Evolutionary conservation across 768 basidiomycete species (phyloP), one percentile per base, ranked within the genome.

Genomic region (Astraeus odoratus): DNA sequence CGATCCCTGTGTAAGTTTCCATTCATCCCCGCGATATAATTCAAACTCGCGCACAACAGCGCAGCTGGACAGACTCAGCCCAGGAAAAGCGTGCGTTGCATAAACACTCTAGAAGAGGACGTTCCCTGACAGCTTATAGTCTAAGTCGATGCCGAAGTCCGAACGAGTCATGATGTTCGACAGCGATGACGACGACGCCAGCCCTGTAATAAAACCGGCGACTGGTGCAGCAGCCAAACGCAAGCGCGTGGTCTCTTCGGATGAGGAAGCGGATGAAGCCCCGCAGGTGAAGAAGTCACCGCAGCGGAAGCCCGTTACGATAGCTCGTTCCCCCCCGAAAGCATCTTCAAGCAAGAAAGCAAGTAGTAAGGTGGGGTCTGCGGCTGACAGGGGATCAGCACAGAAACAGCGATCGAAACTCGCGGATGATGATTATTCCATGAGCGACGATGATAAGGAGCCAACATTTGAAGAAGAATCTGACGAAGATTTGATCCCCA

Each of bases 261-360:
- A 37, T 3, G 71, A 72, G 24, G 71, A 69, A 19, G 68, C 71
- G 13, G 70, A 69, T 13, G 65, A 65, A 27, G 53, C 53, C 2
- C 52, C 56, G 5, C 54, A 54, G 51, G 60, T 60, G 50, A 59
- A 51, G 26, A 55, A 48, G 31, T 29, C 48, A 13, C 53, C 67
- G 0, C 69, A 72, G 1, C 68, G 68, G 2, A 70, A 63, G 24
- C 19, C 37, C 60, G 74, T 74, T 62, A 74, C 72, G 47, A 43
- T 55, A 12, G 65, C 67, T 1, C 51, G 64, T 1, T 30, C 47
- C 2, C 9, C 52, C 18, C 30, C 48, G 20, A 53, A 42, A 12
- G 22, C 42, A 27, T 40, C 39, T 13, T 23, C 40, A 20, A 48
- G 29, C 9, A 30, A 19, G 15, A 12, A 27, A 26, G 30, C 29